A percentile compares a stretch with the other conserved stretches of the same genome.
These are phyloP conservation scores for Naumovozyma castellii DNA, from an alignment of 805 yeast species.

Conservation along the genomic window DNA sequence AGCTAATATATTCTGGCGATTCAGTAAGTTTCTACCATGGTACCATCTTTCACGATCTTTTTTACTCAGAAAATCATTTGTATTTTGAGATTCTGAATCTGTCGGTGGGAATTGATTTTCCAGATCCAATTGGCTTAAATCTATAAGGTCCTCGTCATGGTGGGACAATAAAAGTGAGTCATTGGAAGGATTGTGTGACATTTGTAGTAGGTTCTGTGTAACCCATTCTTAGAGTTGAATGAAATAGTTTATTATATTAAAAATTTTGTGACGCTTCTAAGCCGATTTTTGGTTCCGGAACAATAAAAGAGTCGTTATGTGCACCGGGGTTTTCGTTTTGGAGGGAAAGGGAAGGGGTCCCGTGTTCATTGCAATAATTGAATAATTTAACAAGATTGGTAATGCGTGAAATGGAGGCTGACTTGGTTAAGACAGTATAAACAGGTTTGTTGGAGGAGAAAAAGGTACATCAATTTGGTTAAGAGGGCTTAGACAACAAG, in stretches of 20 bases:
- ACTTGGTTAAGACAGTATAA: too few species aligned
- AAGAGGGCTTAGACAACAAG: too few species aligned
- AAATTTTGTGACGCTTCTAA: neutral
- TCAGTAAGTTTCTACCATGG: neutral
- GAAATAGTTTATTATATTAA: too few species aligned
- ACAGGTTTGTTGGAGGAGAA: too few species aligned
- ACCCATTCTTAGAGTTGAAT: too few species aligned
- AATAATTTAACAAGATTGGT: too few species aligned
- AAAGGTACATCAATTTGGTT: too few species aligned
- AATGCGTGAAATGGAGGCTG: too few species aligned
- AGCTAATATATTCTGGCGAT: neutral
- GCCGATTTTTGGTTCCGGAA: neutral
- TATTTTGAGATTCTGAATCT: neutral
- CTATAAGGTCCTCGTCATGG: neutral
- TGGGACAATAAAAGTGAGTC: neutral
- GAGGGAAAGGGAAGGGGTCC: too few species aligned
- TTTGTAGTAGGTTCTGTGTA: neutral
- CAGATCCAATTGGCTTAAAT: conserved; percentile 1
- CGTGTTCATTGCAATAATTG: too few species aligned
- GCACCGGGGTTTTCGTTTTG: too few species aligned
- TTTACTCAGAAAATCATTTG: neutral
- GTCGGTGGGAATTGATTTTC: conserved; percentile 2
- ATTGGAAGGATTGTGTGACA: neutral
- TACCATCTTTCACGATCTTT: neutral
- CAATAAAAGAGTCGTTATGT: too few species aligned